These are phyloP conservation scores for Chernovozyma sophiae-reginae DNA, from an alignment of 1,139 yeast genomes.

Conservation along the genomic window DNA sequence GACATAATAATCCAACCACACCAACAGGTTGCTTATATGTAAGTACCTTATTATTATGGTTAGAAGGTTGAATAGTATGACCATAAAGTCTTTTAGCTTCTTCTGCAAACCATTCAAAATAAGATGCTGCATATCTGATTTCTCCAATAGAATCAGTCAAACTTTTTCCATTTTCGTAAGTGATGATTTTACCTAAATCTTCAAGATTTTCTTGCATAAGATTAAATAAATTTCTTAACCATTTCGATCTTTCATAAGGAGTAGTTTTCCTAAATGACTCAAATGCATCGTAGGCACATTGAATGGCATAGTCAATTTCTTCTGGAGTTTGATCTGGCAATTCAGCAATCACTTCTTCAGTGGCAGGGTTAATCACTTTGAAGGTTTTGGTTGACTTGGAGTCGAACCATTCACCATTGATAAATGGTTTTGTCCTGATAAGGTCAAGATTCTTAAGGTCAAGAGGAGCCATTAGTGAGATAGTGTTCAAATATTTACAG, in stretches of 20 bases:
- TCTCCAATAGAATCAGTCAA: constrained; percentile 40
- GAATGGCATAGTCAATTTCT: constrained; percentile 57
- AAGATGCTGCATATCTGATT: constrained; percentile 40
- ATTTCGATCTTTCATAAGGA: constrained; percentile 61
- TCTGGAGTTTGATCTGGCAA: constrained; percentile 55
- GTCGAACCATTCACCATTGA: constrained; percentile 69
- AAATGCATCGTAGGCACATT: constrained; percentile 59
- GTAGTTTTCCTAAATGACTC: constrained; percentile 51
- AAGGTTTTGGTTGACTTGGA: constrained; percentile 52
- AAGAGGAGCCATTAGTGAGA: constrained; percentile 22
- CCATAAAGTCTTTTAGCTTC: constrained; percentile 42
- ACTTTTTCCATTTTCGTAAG: constrained; percentile 44
- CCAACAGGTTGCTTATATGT: constrained; percentile 47
- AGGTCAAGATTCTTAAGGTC: constrained; percentile 52
- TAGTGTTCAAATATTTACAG: too few relatives aligned
- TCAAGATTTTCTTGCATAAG: constrained; percentile 39
- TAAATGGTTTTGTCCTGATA: constrained; percentile 52
- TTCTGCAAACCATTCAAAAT: constrained; percentile 44
- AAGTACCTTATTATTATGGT: constrained; percentile 33
- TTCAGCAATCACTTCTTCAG: constrained; percentile 51
- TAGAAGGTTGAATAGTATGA: constrained; percentile 38
- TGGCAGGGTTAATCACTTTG: constrained; percentile 74
- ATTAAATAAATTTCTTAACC: constrained; percentile 55
- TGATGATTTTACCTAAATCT: constrained; percentile 39
- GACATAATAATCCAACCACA: constrained; percentile 45